Percentiles rank a stretch among this genome's conserved stretches.
These are phyloP conservation scores for Colletotrichum sp. DNA, from an alignment of 2,329 filamentous ascomycete genomes.

Conservation along the genomic window DNA sequence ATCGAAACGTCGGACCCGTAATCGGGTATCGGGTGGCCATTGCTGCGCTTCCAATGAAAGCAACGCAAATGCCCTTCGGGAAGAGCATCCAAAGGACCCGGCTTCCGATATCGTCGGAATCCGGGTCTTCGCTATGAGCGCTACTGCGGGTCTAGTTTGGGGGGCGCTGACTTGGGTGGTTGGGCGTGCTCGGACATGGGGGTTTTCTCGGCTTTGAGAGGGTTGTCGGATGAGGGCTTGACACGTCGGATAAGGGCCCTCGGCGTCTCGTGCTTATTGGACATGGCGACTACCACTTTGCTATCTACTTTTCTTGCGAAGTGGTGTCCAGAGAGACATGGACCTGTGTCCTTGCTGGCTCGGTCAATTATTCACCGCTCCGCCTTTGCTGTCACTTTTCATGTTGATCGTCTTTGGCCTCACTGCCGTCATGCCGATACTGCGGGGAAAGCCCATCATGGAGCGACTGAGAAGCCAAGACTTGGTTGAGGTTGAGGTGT, in stretches of 20 bases:
- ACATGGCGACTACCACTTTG: not conserved
- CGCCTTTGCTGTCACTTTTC: not conserved
- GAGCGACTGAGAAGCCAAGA: not conserved
- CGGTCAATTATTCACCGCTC: not conserved
- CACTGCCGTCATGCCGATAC: not conserved
- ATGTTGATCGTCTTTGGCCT: not conserved
- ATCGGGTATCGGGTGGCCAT: not conserved
- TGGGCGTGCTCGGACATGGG: not conserved
- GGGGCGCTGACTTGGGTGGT: not conserved
- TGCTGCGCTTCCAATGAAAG: not conserved
- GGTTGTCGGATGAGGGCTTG: constrained; percentile 12
- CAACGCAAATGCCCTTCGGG: not conserved
- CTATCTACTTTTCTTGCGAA: not conserved
- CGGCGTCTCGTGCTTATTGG: not conserved
- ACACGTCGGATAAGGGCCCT: constrained; percentile 5
- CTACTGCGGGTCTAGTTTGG: not conserved
- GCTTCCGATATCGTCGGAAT: constrained; percentile 2
- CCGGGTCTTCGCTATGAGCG: not conserved
- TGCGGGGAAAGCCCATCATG: not conserved
- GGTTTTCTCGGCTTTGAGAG: not conserved
- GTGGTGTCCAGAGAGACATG: not conserved
- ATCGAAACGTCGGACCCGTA: constrained; percentile 10
- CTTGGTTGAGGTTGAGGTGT: not conserved
- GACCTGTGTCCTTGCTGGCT: not conserved
- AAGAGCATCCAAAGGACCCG: not conserved